Evolutionary conservation across 306 rosid species (phyloP).

Genomic region (Rosa persica): DNA sequence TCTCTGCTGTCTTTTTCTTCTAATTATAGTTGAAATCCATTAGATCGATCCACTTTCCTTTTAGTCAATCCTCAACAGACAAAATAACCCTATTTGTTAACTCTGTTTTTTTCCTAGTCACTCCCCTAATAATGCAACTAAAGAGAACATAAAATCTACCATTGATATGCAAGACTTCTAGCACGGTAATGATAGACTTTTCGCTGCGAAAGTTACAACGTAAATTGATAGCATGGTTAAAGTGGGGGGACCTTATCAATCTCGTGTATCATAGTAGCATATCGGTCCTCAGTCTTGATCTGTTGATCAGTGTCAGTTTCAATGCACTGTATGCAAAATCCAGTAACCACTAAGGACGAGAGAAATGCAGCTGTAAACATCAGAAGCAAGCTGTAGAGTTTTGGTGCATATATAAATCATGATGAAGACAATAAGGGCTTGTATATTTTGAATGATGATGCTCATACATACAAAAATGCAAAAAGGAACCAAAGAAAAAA

Average conservation of each 20-base stretch:
- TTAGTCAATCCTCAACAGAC: slow-evolving; percentile 15
- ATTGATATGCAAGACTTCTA: not conserved
- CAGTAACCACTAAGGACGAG: not conserved
- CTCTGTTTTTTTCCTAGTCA: not conserved
- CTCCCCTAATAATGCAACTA: slow-evolving; percentile 1
- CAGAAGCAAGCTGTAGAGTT: not conserved
- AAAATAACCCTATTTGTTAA: slow-evolving; percentile 13
- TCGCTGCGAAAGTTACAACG: not conserved
- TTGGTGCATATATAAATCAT: not conserved
- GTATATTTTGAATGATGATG: not conserved
- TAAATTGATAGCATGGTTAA: slow-evolving; percentile 2
- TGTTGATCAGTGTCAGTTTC: not conserved
- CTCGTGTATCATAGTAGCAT: not conserved
- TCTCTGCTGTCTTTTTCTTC: not conserved
- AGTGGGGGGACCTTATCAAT: not conserved
- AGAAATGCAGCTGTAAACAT: slow-evolving; percentile 5
- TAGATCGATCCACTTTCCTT: slow-evolving; percentile 1
- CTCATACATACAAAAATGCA: too few species aligned
- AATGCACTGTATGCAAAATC: not conserved
- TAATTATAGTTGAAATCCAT: slow-evolving; percentile 8
- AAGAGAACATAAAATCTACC: not conserved
- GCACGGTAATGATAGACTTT: not conserved
- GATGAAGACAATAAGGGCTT: not conserved
- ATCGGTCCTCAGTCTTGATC: not conserved
- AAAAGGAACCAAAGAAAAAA: too few species aligned